Conservation (phyloP, 176 grass and related monocot genomes). For the Carex scoparia region DNA sequence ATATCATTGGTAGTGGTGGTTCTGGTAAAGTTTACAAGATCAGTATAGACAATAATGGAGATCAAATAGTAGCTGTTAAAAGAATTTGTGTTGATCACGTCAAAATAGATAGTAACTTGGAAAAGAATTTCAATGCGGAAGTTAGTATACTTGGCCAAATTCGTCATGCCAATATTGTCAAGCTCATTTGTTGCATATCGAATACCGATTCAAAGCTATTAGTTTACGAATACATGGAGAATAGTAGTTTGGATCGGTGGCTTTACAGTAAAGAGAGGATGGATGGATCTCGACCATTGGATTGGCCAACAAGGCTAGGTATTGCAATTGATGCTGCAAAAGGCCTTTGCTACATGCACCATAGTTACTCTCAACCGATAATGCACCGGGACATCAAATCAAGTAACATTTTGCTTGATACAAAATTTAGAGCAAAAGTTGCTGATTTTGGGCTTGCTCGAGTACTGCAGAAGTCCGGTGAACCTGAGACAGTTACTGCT, state of each 20-base stretch:
- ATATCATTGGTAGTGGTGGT: conserved; percentile 58
- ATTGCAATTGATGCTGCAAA: conserved; percentile 40
- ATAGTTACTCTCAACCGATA: conserved; percentile 35
- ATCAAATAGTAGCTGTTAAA: conserved; percentile 50
- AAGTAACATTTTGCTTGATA: conserved; percentile 41
- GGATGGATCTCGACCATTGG: neutral
- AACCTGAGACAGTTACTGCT: conserved; percentile 25
- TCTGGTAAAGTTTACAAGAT: conserved; percentile 64
- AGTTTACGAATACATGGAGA: conserved; percentile 78
- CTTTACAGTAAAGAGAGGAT: conserved; percentile 18
- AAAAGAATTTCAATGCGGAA: conserved; percentile 45
- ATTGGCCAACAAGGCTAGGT: conserved; percentile 45
- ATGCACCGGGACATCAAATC: conserved; percentile 54
- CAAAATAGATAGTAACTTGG: conserved; percentile 23
- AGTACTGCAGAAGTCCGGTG: conserved; percentile 23
- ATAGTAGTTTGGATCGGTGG: conserved; percentile 52
- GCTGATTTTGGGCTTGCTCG: conserved; percentile 48
- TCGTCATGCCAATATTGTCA: conserved; percentile 60
- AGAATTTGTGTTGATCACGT: conserved; percentile 19
- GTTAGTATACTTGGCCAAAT: conserved; percentile 45
- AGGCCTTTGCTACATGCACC: conserved; percentile 59
- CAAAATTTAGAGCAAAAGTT: conserved; percentile 41
- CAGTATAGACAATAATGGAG: neutral
- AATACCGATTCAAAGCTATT: conserved; percentile 34
- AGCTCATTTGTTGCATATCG: conserved; percentile 54